Base-by-base conservation (phyloP, 352 stramenopile genomes). In the Phytophthora pinifolia region DNA sequence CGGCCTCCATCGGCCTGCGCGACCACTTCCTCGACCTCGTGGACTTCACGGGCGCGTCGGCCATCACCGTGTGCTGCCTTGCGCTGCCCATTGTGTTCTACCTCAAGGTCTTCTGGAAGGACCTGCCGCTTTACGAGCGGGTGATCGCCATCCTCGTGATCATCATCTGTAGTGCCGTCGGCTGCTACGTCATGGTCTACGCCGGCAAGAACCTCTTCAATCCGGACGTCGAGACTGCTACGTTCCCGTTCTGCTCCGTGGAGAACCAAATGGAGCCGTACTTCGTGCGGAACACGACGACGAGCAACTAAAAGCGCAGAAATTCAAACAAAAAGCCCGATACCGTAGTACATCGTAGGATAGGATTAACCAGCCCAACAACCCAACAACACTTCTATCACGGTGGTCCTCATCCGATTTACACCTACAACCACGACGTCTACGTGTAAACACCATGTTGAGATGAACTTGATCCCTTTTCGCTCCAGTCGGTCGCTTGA, bases 1-100 rank as follows among this genome's bases (percentile, higher is more conserved):
- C 31, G 32, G 62, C 31, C 7, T 67, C 62, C 17, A 70, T 70
- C 17, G 56, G 50, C 3, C 50, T 70, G 10, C 49, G 46, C 9
- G 57, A 70, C 41, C 44, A 67, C 46, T 70, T 70, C 52, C 57
- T 67, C 37, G 70, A 76, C 44, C 54, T 79, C 25, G 49, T 67
- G n/a, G 70, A 79, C 41, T 79, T 79, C 38, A 68, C 70, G 17
- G 70, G 70, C 6, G 67, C 70, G 3, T 74, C 67, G 36, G 49
- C 59, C 38, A 74, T 69, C 22, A 63, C 67, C 0, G 48, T 73
- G 10, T 74, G 63, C 54, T 79, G 70, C 46, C 71, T 77, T 9
- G 67, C 71, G 14, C 27, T 79, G 29, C 70, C 70, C 2, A 72
- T 76, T 39, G 32, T 66, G 12, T 64, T 79, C 41, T 79, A 79